These are phyloP conservation scores for Cyberlindnera galapagoensis DNA, from an alignment of 805 yeast species.

Conservation along the genomic window DNA sequence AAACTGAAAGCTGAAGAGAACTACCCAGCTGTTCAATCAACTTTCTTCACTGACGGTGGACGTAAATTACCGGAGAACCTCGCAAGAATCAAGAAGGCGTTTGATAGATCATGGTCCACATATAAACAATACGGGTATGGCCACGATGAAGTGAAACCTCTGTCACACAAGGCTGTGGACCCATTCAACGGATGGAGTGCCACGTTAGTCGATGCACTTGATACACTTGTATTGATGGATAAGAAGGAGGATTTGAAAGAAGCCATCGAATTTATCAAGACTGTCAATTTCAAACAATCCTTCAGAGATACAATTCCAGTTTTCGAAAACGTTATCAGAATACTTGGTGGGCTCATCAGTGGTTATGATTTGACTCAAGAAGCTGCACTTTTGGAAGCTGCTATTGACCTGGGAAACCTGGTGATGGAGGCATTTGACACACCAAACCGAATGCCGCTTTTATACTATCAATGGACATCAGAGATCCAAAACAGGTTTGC, in stretches of 20 bases:
- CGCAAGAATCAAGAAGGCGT: constrained; percentile 29
- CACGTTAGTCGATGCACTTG: constrained; percentile 44
- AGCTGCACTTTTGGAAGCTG: constrained; percentile 30
- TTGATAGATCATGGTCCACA: constrained; percentile 37
- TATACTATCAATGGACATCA: constrained; percentile 38
- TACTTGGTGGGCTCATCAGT: constrained; percentile 46
- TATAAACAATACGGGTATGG: constrained; percentile 39
- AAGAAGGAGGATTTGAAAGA: constrained; percentile 32
- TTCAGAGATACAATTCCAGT: constrained; percentile 38
- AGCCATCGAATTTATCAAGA: constrained; percentile 31
- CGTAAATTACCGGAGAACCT: constrained; percentile 22
- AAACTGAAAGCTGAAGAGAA: constrained; percentile 7
- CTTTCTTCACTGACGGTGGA: constrained; percentile 25
- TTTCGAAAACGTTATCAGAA: constrained; percentile 46
- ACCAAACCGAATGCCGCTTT: constrained; percentile 47
- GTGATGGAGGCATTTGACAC: constrained; percentile 52
- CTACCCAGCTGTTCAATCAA: constrained; percentile 27
- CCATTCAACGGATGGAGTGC: constrained; percentile 47
- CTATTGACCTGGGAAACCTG: constrained; percentile 41
- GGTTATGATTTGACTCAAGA: constrained; percentile 43
- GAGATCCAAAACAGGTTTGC: constrained; percentile 32
- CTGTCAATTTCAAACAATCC: constrained; percentile 33
- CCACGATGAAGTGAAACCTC: constrained; percentile 38
- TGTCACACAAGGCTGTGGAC: constrained; percentile 27
- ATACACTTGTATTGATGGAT: constrained; percentile 43